Evolutionary conservation across 192 early-diverging fungal species (phyloP), one percentile per base, ranked within the genome.

Genomic region (Backusella westeae): DNA sequence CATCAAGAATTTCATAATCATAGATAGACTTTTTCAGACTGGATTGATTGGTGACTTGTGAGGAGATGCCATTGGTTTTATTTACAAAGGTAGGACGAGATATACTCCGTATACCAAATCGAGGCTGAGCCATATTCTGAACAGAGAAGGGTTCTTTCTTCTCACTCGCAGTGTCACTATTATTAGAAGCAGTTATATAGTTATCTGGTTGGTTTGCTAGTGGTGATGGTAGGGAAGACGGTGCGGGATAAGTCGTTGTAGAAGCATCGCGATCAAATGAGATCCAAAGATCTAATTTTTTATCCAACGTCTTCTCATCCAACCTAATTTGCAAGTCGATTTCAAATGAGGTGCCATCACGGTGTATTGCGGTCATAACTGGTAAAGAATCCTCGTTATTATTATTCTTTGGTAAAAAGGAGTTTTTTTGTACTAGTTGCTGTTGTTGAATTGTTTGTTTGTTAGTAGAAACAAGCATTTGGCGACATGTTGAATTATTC

Each of bases 271-370:
- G 83, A 69, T 90, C 88, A 76, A 83, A 89, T 3, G 86, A 85
- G 34, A 91, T 87, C 90, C 90, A 91, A 8, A 91, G 71, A 14
- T 86, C 88, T 14, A 63, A 10, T 12, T 63, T 63, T 9, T 63
- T 26, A 63, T 63, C n/a, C 74, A 81, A 86, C 35, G 85, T 73
- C 15, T 74, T 80, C 15, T 84, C 87, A 36, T 78, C 72, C 39
- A 86, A 76, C 15, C 88, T 80, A 35, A 91, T 84, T 41, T 90
- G 87, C 56, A 91, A 80, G 34, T 90, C 86, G 21, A 91, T 78
- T 39, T 87, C 85, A 23, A 91, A 82, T 6, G 81, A 77, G 1
- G 86, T 88, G 15, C 89, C 88, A 80, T 91, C 90, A 9, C 88
- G 78, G 75, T 91, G 90, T 26, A 89, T 65, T 14, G 86, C 87